Base-by-base conservation (phyloP, 139 green algal species). In the Picochlorum sp. region DNA sequence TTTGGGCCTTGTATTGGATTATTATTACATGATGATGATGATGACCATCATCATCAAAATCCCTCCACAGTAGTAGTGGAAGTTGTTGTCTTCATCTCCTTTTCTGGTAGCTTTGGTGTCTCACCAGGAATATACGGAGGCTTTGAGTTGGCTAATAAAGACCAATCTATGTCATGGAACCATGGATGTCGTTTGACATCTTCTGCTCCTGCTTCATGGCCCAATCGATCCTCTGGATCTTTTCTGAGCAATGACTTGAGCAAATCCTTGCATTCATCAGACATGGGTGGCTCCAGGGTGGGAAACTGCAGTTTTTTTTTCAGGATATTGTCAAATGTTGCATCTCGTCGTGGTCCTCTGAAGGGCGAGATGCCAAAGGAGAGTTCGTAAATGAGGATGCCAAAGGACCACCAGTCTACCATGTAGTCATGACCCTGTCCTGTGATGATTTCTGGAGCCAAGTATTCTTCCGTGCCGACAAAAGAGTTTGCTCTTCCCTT, bases 351-450 rank as follows among this genome's bases (percentile, higher is more conserved):
- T 26, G 62, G n/a, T 14, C 65, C 71, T 37, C 69, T 76, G 84
- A 96, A 96, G 41, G 90, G 90, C 9, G 88, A 94, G 55, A 68
- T 78, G 2, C 90, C 90, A 66, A 83, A 96, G 34, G 91, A 60
- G 60, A 98, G 83, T 85, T 99, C 94, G 71, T 95, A 94, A 34
- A 97, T 81, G 37, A 99, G 84, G 66, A 99, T 96, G 64, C 94
- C 90, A 65, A 95, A 83, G 34, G 80, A 89, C 88, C 88, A 95
- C 87, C 86, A 94, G 77, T 95, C 88, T 3, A 89, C 79, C 28
- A 67, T 54, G 45, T 49, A 50, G 30, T 59, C 73, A 76, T 96
- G 91, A 13, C 91, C 87, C 10, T 70, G 60, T 50, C 72, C 54
- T 24, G 57, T 30, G 3, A 70, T 75, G 41, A 77, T 69, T 76